phyloP scores from a whole-genome alignment of 306 rosid species.

The Vachellia collinsii region DNA sequence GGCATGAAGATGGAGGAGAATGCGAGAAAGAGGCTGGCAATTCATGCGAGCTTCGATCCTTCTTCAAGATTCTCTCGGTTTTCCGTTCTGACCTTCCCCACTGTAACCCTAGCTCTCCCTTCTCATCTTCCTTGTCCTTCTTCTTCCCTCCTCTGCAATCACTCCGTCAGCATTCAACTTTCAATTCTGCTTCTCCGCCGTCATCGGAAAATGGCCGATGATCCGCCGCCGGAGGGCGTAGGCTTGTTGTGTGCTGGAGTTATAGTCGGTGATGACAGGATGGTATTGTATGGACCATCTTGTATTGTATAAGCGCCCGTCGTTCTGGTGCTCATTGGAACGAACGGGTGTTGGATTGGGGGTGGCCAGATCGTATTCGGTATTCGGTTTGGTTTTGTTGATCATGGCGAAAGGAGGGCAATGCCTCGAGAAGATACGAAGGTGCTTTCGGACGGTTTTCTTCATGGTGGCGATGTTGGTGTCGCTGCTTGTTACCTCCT shows the following conservation, averaged over 20 bases:
- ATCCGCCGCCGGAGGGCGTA: slow-evolving; percentile 39
- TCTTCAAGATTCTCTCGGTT: slow-evolving; percentile 31
- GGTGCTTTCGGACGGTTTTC: slow-evolving; percentile 77
- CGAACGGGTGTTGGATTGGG: background rate
- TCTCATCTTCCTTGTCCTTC: slow-evolving; percentile 38
- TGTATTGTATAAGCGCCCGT: slow-evolving; percentile 13
- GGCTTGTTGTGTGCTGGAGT: slow-evolving; percentile 34
- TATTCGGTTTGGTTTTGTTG: slow-evolving; percentile 1
- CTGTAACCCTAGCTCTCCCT: slow-evolving; percentile 47
- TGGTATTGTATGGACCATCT: background rate
- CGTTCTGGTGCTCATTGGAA: too few species aligned
- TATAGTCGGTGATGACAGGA: slow-evolving; percentile 25
- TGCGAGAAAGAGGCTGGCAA: slow-evolving; percentile 19
- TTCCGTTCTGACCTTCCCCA: slow-evolving; percentile 14
- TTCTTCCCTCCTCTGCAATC: slow-evolving; percentile 10
- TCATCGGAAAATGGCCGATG: slow-evolving; percentile 56
- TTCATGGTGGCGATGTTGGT: slow-evolving; percentile 85
- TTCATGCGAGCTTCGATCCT: slow-evolving; percentile 6
- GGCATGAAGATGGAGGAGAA: slow-evolving; percentile 7
- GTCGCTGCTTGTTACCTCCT: slow-evolving; percentile 79
- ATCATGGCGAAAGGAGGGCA: slow-evolving; percentile 81
- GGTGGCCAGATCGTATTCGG: slow-evolving; percentile 35
- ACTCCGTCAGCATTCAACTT: slow-evolving; percentile 31
- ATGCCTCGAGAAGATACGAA: slow-evolving; percentile 67
- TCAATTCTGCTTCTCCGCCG: slow-evolving; percentile 15